Evolutionary conservation across 257 asterid genomes (phyloP), one percentile per base, ranked within the genome.

Genomic region (Fraxinus cuspidata): DNA sequence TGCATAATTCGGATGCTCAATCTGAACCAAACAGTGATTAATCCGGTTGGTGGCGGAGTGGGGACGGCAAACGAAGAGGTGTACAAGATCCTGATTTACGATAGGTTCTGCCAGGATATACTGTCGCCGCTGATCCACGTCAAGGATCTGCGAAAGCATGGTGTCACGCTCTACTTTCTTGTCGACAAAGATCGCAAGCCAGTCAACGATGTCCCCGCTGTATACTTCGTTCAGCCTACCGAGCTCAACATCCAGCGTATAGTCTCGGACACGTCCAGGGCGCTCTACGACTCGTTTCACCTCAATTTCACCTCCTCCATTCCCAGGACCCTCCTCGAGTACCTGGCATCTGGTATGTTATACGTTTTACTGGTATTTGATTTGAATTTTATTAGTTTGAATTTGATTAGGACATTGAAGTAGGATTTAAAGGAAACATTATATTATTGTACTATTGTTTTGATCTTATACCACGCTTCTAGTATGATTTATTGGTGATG

Each of bases 111-210:
- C 81, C 98, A 90, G 80, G 96, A 90, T 83, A 89, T 96, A 74
- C 88, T 96, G 16, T 96, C 99, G 15, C 99, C 99, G 19, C 82
- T 96, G 81, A 96, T 96, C 91, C 99, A 89, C 81, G 97, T 96
- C 80, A 96, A 93, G 90, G 98, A 96, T 85, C 83, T 96, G 78
- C 98, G 99, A 28, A 92, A 92, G 86, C 99, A 96, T 79, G 98
- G 99, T 73, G 92, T 96, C 83, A 93, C 99, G 51, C 94, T 93
- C 38, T 93, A 92, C 85, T 93, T 93, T 87, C 96, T 93, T 80
- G 83, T 96, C 42, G 97, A 96, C 84, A 96, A 96, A 94, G 98
- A 89, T 83, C 98, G 98, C 38, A 92, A 96, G 53, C 97, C 99
- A 34, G 96, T 96, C 74, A 91, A 85, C 87, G 99, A 92, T 78